These are phyloP conservation scores for Talaromyces adpressus DNA, from an alignment of 495 filamentous ascomycete species.

Conservation along the genomic window DNA sequence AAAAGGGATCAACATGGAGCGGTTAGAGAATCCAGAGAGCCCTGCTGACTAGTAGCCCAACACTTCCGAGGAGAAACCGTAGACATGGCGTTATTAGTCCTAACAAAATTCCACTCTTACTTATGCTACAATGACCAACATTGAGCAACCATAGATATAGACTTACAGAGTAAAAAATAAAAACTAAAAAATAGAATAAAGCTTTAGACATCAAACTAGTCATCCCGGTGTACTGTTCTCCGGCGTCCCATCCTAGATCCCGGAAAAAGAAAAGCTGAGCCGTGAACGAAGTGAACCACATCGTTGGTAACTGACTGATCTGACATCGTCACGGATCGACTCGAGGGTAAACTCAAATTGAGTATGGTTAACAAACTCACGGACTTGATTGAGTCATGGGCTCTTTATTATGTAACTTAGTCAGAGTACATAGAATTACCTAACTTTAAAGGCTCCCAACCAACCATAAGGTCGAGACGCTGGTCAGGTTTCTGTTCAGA, in stretches of 20 bases:
- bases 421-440: background rate
- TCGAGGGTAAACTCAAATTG: background rate
- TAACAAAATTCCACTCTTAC: background rate
- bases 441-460: background rate
- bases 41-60: background rate
- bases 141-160: background rate
- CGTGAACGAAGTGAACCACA: background rate
- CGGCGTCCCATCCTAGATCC: background rate
- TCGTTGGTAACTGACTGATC: background rate
- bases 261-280: background rate
- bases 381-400: background rate
- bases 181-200: background rate
- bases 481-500: background rate
- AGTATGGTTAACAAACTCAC: background rate
- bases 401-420: no score
- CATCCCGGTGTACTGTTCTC: conserved; percentile 1
- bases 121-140: background rate
- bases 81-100: background rate
- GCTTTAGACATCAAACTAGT: background rate
- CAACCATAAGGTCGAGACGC: background rate
- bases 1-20: background rate
- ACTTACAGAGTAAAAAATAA: no score
- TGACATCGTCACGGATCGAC: background rate
- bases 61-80: background rate
- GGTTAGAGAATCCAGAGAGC: background rate